Base-by-base conservation (phyloP, 176 grass and related monocot species). In the maize (Zea mays) region DNA sequence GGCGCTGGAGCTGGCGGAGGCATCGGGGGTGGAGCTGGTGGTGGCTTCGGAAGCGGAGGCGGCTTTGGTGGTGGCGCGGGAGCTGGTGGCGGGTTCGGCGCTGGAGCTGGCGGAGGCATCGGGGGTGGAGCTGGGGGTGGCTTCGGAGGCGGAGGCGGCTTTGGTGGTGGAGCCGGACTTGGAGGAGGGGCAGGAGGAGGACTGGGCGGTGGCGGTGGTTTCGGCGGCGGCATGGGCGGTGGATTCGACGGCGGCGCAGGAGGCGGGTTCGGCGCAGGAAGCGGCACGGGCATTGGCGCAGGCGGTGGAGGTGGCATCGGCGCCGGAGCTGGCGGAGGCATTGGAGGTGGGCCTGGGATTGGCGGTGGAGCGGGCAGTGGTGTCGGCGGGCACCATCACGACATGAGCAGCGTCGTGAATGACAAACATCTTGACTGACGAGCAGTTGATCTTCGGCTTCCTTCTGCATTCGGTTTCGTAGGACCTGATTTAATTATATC, bases 101-200 rank as follows among this genome's bases (percentile, higher is more conserved):
- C n/a, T n/a, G n/a, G n/a, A 7, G 88, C 40, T 2, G 77, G 61
- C 1, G 12, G 7, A 6, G 19, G 73, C 3, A 10, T 19, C 0
- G 80, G 80, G 3, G 20, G n/a, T n/a, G n/a, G n/a, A n/a, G n/a
- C 2, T 1, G 85, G 80, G 10, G 71, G 54, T 13, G 86, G 82
- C 2, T 10, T 73, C 2, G 62, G 73, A 5, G 59, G 64, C 16
- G 81, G 75, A 3, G 65, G 65, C 1, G 40, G 37, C 21, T 40
- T 57, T 9, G 56, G 64, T 4, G 49, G 3, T 1, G 78, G 82
- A 2, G 78, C 3, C 39, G 81, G 75, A 46, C 1, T 13, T n/a
- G n/a, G n/a, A n/a, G n/a, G n/a, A n/a, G n/a, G n/a, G n/a, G n/a
- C n/a, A n/a, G n/a, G n/a, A n/a, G n/a, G n/a, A n/a, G n/a, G n/a